Evolutionary conservation across 192 early-diverging fungal species (phyloP).

Genomic region (Umbelopsis isabellina): DNA sequence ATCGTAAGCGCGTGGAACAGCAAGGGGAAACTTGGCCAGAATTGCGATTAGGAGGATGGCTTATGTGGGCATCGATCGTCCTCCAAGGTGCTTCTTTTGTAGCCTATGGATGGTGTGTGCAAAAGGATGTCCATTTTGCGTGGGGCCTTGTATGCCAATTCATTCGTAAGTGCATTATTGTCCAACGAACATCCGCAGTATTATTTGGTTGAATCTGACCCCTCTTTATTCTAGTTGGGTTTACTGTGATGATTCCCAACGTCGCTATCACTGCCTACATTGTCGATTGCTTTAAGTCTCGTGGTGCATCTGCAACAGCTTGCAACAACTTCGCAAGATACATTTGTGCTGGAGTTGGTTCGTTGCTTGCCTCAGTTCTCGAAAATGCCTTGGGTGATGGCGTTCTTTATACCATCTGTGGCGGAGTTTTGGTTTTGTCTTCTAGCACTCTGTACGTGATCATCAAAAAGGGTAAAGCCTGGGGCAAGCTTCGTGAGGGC

Average conservation of each 20-base stretch:
- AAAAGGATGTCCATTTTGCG: slow-evolving; percentile 38
- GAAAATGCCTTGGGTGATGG: slow-evolving; percentile 32
- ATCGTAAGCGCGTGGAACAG: slow-evolving; percentile 24
- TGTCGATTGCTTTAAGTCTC: slow-evolving; percentile 37
- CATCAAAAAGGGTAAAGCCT: slow-evolving; percentile 15
- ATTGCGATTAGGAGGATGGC: slow-evolving; percentile 29
- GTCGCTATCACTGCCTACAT: slow-evolving; percentile 39
- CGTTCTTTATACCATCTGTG: slow-evolving; percentile 35
- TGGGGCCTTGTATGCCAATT: slow-evolving; percentile 33
- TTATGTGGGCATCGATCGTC: slow-evolving; percentile 22
- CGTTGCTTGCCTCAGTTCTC: slow-evolving; percentile 35
- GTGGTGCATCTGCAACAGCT: slow-evolving; percentile 40
- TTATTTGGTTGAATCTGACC: not conserved
- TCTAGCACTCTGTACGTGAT: slow-evolving; percentile 1
- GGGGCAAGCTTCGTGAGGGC: slow-evolving; percentile 17
- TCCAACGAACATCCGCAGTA: not conserved
- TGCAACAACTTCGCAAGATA: slow-evolving; percentile 41
- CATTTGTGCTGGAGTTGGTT: slow-evolving; percentile 39
- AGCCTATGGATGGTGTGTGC: slow-evolving; percentile 40
- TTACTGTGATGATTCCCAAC: slow-evolving; percentile 33
- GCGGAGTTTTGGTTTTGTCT: not conserved
- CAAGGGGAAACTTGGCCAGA: slow-evolving; percentile 30
- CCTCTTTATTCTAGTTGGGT: slow-evolving; percentile 30
- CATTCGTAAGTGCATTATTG: slow-evolving; percentile 28
- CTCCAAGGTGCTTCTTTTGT: slow-evolving; percentile 12